phyloP scores from a whole-genome alignment of 2,329 filamentous ascomycete species.

The Sporothrix dimorphospora region DNA sequence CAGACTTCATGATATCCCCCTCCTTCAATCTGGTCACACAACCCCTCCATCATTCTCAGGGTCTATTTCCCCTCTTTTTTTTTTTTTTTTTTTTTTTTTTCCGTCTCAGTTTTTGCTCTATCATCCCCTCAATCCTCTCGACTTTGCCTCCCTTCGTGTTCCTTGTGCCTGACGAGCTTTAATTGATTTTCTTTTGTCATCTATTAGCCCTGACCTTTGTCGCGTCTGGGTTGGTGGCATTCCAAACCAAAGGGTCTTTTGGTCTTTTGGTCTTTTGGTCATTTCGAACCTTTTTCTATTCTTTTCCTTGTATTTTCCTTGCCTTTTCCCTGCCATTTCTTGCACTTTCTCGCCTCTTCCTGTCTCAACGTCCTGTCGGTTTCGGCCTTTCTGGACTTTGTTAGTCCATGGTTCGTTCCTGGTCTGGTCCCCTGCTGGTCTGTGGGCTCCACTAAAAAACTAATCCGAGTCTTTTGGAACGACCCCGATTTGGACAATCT shows the following conservation, averaged over 20 bases:
- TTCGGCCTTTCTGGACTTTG: not conserved
- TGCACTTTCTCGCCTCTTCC: not conserved
- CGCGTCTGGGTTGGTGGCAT: constrained; percentile 5
- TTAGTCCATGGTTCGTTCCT: not conserved
- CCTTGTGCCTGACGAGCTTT: not conserved
- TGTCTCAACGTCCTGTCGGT: not conserved
- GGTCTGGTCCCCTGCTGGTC: not conserved
- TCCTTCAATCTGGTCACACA: constrained; percentile 7
- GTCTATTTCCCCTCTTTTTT: not conserved
- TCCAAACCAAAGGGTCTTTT: not conserved
- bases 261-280: not conserved
- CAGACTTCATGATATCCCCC: not conserved
- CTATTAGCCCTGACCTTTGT: not conserved
- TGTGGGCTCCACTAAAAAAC: not conserved
- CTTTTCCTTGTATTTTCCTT: not conserved
- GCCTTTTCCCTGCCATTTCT: not conserved
- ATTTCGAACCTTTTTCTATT: not conserved
- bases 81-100: not conserved
- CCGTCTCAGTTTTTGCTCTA: not conserved
- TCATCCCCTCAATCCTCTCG: too few relatives aligned
- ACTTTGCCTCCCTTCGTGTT: not conserved
- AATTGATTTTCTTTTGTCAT: not conserved
- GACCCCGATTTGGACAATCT: not conserved
- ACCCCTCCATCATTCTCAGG: not conserved
- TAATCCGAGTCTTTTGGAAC: not conserved